A percentile compares a stretch with the other conserved stretches of the same genome.
These are phyloP conservation scores for Trichoderma arundinaceum DNA, from an alignment of 2,329 filamentous ascomycete species.

Conservation along the genomic window DNA sequence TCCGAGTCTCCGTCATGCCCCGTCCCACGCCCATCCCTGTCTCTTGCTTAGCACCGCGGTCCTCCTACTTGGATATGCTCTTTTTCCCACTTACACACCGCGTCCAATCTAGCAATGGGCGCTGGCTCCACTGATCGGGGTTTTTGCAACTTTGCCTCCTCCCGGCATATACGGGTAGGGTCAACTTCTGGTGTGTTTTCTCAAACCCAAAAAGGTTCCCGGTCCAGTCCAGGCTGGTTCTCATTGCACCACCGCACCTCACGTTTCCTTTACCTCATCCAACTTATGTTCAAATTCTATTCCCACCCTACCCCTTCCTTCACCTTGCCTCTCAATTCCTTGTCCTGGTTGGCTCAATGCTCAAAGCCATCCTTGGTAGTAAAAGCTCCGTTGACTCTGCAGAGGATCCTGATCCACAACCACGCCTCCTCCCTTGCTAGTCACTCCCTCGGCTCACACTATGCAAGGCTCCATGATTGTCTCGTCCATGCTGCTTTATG, in stretches of 20 bases:
- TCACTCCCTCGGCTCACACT: conserved; percentile 43
- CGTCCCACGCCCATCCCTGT: conserved; percentile 26
- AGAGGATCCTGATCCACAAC: conserved; percentile 34
- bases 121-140: conserved; percentile 26
- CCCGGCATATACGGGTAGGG: conserved; percentile 27
- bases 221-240: conserved; percentile 13
- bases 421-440: conserved; percentile 36
- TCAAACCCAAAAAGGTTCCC: conserved; percentile 9
- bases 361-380: conserved; percentile 25
- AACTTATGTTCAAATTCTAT: conserved; percentile 32
- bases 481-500: conserved; percentile 40
- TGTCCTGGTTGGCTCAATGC: conserved; percentile 31
- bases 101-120: conserved; percentile 29
- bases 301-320: conserved; percentile 36
- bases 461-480: conserved; percentile 45
- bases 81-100: conserved; percentile 24
- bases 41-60: conserved; percentile 9
- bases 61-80: conserved; percentile 5
- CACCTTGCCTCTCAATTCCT: conserved; percentile 29
- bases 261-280: conserved; percentile 28
- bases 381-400: conserved; percentile 15
- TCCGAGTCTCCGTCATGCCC: conserved; percentile 29
- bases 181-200: conserved; percentile 26
- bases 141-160: conserved; percentile 21
- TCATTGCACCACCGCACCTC: conserved; percentile 32